Conservation (phyloP, 2,329 filamentous ascomycete species). For the Epichloe bromicola region DNA sequence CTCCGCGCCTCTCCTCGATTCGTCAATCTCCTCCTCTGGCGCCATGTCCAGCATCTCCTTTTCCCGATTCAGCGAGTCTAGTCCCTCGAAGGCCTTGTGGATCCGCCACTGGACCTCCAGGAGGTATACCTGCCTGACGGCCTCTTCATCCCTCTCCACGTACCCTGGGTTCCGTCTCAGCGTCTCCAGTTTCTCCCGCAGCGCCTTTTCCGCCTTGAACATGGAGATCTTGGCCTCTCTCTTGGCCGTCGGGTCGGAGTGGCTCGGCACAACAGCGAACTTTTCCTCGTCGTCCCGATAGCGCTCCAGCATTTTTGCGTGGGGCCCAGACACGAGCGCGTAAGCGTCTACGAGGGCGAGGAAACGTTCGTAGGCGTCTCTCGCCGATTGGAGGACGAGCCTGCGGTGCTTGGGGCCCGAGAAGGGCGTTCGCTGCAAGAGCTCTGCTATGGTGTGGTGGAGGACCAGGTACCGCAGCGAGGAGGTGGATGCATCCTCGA, state of each 20-base stretch:
- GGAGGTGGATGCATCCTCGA: slow-evolving; percentile 77
- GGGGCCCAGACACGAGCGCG: slow-evolving; percentile 49
- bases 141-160: slow-evolving; percentile 63
- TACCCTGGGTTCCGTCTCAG: slow-evolving; percentile 34
- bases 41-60: slow-evolving; percentile 68
- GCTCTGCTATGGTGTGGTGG: slow-evolving; percentile 66
- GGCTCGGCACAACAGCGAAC: slow-evolving; percentile 58
- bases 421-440: slow-evolving; percentile 54
- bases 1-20: slow-evolving; percentile 21
- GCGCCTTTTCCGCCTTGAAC: slow-evolving; percentile 72
- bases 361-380: slow-evolving; percentile 65
- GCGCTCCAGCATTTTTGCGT: slow-evolving; percentile 56
- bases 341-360: slow-evolving; percentile 69
- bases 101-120: slow-evolving; percentile 60
- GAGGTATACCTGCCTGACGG: slow-evolving; percentile 66
- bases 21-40: slow-evolving; percentile 38
- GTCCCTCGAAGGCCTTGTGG: slow-evolving; percentile 69
- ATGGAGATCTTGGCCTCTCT: slow-evolving; percentile 76
- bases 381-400: slow-evolving; percentile 46
- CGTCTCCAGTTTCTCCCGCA: slow-evolving; percentile 67
- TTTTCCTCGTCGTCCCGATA: slow-evolving; percentile 59
- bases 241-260: slow-evolving; percentile 46
- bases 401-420: slow-evolving; percentile 43
- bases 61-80: slow-evolving; percentile 83
- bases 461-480: slow-evolving; percentile 77